phyloP scores from a whole-genome alignment of 306 rosid species.

The Malus asiatica region DNA sequence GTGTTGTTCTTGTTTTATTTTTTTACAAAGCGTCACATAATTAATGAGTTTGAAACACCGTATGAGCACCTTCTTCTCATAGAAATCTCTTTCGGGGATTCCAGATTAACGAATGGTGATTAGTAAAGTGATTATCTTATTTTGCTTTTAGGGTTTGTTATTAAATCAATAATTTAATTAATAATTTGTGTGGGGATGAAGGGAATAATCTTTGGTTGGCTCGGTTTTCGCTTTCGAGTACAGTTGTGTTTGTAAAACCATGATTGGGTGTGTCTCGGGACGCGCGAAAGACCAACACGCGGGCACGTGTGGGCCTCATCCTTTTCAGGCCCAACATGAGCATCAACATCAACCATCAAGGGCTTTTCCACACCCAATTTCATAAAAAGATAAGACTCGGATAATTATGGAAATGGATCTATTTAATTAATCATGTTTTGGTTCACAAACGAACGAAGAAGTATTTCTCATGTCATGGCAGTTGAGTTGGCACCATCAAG shows the following conservation, averaged over 20 bases:
- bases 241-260: not conserved
- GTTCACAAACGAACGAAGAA: not conserved
- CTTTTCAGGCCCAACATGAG: not conserved
- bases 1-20: not conserved
- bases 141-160: not conserved
- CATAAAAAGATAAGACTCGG: no score
- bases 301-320: not conserved
- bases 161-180: not conserved
- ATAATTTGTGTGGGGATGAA: no score
- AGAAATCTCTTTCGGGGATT: not conserved
- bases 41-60: no score
- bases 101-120: not conserved
- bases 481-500: not conserved
- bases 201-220: constrained; percentile 5
- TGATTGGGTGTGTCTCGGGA: not conserved
- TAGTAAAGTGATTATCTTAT: constrained; percentile 12
- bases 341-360: no score
- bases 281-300: constrained; percentile 2
- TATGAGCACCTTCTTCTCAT: not conserved
- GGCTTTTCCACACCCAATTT: not conserved
- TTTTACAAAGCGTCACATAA: no score
- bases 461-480: not conserved
- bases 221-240: not conserved
- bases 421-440: not conserved
- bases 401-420: no score